A percentile compares a stretch with the other conserved stretches of the same genome.
These are phyloP conservation scores for Nigrospora osmanthi DNA, from an alignment of 2,329 filamentous ascomycete genomes.

Conservation along the genomic window DNA sequence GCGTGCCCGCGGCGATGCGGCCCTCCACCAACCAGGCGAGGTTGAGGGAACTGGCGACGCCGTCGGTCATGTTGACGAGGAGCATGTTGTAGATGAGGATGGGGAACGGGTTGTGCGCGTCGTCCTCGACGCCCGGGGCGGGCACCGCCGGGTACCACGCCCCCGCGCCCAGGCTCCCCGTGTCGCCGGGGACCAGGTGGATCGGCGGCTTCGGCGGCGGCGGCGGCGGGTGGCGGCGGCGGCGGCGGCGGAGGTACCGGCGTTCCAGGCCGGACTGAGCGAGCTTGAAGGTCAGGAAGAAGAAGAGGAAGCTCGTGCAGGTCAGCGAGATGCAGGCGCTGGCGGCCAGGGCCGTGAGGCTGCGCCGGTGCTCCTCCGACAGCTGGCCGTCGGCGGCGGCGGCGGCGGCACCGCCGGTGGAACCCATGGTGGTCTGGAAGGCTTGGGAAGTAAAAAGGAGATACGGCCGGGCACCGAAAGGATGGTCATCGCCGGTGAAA, in stretches of 20 bases:
- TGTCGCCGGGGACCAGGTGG: background rate
- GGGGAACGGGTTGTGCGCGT: slow-evolving; percentile 56
- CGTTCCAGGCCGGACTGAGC: background rate
- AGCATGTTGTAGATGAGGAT: slow-evolving; percentile 63
- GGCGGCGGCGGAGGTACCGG: background rate
- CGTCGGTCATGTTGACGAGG: slow-evolving; percentile 56
- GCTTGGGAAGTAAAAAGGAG: no score
- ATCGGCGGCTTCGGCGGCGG: background rate
- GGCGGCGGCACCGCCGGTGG: background rate
- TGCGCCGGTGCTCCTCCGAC: slow-evolving; percentile 15
- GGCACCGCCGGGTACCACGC: background rate
- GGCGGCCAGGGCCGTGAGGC: slow-evolving; percentile 27
- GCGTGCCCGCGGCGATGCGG: slow-evolving; percentile 41
- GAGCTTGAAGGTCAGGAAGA: slow-evolving; percentile 26
- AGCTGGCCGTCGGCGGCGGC: slow-evolving; percentile 10
- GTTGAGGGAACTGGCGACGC: slow-evolving; percentile 53
- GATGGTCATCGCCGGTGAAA: no score
- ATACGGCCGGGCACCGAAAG: no score
- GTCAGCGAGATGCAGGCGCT: slow-evolving; percentile 29
- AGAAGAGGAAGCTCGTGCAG: slow-evolving; percentile 20
- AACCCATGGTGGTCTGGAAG: no score
- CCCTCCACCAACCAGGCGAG: slow-evolving; percentile 45
- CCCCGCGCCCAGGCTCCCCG: background rate
- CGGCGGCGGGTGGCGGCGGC: background rate
- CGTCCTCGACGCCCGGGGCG: slow-evolving; percentile 13